Percentiles rank a stretch among this genome's conserved stretches.
Evolutionary conservation across 495 filamentous ascomycete species (phyloP).

Genomic region (Cercophora sp.): DNA sequence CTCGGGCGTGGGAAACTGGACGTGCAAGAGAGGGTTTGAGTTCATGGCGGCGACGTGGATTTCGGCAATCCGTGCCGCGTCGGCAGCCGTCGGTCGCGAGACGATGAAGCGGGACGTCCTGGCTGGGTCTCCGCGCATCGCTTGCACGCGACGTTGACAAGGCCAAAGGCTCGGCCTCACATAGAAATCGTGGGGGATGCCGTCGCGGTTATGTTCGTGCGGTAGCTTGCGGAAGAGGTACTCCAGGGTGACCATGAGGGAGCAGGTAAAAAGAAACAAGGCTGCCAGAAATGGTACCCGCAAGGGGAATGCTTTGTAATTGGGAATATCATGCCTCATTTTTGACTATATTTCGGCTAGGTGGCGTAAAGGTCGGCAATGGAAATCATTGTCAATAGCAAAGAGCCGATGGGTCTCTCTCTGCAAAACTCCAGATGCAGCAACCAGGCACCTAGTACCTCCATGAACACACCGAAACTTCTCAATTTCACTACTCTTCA

Average conservation of each 20-base stretch:
- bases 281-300: background rate
- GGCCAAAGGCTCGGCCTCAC: too few relatives aligned
- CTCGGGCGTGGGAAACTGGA: conserved; percentile 38
- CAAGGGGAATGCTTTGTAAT: background rate
- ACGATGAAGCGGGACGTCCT: too few relatives aligned
- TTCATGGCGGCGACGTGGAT: conserved; percentile 44
- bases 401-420: background rate
- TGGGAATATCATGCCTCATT: background rate
- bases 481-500: background rate
- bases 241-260: too few relatives aligned
- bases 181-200: too few relatives aligned
- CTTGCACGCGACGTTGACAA: too few relatives aligned
- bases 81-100: conserved; percentile 13
- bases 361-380: background rate
- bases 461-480: background rate
- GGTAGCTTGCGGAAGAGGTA: too few relatives aligned
- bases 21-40: conserved; percentile 36
- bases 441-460: background rate
- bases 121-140: too few relatives aligned
- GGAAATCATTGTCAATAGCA: background rate
- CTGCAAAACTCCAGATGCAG: background rate
- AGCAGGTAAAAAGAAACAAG: background rate
- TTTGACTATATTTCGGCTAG: background rate
- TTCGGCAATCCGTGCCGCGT: conserved; percentile 37
- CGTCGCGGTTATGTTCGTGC: too few relatives aligned